Conservation (phyloP, 2,329 filamentous ascomycete genomes). For the Botrytis pseudocinerea region DNA sequence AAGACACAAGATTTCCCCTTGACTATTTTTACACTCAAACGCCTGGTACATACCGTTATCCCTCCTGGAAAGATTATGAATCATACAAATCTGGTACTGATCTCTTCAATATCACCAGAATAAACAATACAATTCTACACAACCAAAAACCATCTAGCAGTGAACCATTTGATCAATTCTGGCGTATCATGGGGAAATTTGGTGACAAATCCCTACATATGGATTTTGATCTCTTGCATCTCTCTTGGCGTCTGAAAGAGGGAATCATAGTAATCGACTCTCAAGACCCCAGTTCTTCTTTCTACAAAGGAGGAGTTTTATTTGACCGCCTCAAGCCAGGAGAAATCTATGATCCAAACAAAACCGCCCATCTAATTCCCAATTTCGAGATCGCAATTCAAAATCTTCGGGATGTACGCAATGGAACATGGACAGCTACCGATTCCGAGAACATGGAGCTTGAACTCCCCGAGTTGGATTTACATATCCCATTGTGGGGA, state of each 20-base stretch:
- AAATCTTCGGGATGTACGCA: background rate
- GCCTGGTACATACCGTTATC: background rate
- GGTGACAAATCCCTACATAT: background rate
- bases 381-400: background rate
- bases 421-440: conserved; percentile 6
- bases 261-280: background rate
- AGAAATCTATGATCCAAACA: background rate
- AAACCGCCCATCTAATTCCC: background rate
- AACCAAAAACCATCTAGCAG: background rate
- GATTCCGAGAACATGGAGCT: background rate
- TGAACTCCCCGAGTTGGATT: background rate
- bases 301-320: background rate
- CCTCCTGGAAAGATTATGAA: conserved; percentile 1
- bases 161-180: background rate
- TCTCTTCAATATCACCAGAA: background rate
- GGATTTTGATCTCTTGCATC: conserved; percentile 16
- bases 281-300: background rate
- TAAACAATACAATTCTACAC: background rate
- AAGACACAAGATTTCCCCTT: fast-evolving
- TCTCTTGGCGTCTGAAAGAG: conserved; percentile 8
- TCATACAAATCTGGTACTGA: background rate
- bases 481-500: conserved; percentile 1
- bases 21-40: background rate
- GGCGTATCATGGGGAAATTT: background rate
- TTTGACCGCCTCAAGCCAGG: background rate